These are phyloP conservation scores for Penicillium cataractarum DNA, from an alignment of 495 filamentous ascomycete genomes.

Conservation along the genomic window DNA sequence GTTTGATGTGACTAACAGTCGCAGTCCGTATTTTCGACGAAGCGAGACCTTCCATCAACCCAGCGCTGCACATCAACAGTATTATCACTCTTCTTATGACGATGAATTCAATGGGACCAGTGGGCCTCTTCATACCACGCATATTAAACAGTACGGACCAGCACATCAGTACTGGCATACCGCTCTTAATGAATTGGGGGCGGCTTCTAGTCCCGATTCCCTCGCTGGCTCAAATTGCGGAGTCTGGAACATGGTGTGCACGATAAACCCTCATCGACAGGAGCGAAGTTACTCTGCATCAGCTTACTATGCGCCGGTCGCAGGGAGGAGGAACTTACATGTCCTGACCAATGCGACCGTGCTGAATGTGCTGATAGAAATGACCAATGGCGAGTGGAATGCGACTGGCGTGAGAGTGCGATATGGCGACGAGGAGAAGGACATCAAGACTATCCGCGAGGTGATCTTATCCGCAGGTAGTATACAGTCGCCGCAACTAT, in stretches of 20 bases:
- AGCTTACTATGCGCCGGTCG: slow-evolving; percentile 15
- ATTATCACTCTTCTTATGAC: slow-evolving; percentile 33
- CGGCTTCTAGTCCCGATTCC: slow-evolving; percentile 42
- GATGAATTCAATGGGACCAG: slow-evolving; percentile 37
- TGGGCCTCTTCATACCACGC: slow-evolving; percentile 50
- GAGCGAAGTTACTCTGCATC: slow-evolving; percentile 20
- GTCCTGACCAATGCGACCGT: slow-evolving; percentile 14
- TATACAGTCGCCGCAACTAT: slow-evolving; percentile 56
- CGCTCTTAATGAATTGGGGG: slow-evolving; percentile 44
- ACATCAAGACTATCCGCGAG: slow-evolving; percentile 50
- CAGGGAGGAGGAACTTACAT: slow-evolving; percentile 10
- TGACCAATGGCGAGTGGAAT: slow-evolving; percentile 29
- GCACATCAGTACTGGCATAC: slow-evolving; percentile 53
- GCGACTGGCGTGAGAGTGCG: slow-evolving; percentile 38
- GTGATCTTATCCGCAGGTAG: slow-evolving; percentile 59
- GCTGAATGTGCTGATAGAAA: slow-evolving; percentile 22
- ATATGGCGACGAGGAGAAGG: slow-evolving; percentile 30
- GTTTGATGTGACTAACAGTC: neutral
- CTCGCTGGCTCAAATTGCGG: slow-evolving; percentile 49
- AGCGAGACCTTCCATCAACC: slow-evolving; percentile 51
- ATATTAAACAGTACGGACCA: slow-evolving; percentile 44
- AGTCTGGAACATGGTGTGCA: slow-evolving; percentile 45
- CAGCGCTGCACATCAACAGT: slow-evolving; percentile 31
- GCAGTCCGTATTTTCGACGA: slow-evolving; percentile 22
- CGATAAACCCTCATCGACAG: slow-evolving; percentile 11